phyloP scores from a whole-genome alignment of 2,329 filamentous ascomycete genomes.

The Neonectria punicea region DNA sequence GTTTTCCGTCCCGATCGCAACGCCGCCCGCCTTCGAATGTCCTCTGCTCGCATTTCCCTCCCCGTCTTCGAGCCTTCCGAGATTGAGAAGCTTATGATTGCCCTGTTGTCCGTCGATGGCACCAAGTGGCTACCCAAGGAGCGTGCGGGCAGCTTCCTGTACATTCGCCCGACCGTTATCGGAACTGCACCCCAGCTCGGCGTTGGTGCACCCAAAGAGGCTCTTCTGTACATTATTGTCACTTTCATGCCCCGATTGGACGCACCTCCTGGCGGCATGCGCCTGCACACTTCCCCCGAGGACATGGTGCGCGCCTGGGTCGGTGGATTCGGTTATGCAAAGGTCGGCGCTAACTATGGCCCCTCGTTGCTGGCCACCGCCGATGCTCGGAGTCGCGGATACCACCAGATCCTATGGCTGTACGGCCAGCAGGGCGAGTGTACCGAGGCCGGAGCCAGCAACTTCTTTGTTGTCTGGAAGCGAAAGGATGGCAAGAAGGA shows the following conservation, averaged over 20 bases:
- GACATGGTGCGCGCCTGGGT: constrained; percentile 93
- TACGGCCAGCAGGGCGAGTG: constrained; percentile 82
- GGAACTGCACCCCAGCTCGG: constrained; percentile 83
- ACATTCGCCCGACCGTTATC: constrained; percentile 89
- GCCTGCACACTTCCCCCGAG: constrained; percentile 80
- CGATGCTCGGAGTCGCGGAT: constrained; percentile 78
- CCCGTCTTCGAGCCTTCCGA: constrained; percentile 77
- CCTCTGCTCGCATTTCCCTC: constrained; percentile 74
- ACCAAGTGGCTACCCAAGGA: constrained; percentile 81
- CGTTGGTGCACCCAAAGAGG: constrained; percentile 81
- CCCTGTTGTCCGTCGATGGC: constrained; percentile 78
- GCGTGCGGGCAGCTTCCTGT: constrained; percentile 77
- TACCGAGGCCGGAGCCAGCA: constrained; percentile 91
- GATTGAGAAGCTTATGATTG: constrained; percentile 78
- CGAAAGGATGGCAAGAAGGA: constrained; percentile 62
- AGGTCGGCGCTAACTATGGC: constrained; percentile 94
- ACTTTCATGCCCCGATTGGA: constrained; percentile 70
- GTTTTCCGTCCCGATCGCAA: constrained; percentile 83
- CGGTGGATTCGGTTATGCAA: constrained; percentile 91
- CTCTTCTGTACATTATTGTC: constrained; percentile 87
- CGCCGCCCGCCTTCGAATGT: constrained; percentile 71
- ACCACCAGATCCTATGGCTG: constrained; percentile 93
- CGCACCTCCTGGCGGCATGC: constrained; percentile 67
- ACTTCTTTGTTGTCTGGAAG: constrained; percentile 89
- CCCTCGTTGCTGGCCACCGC: constrained; percentile 82